Evolutionary conservation across 495 filamentous ascomycete species (phyloP), one percentile per base, ranked within the genome.

Genomic region (Ramalina intermedia): DNA sequence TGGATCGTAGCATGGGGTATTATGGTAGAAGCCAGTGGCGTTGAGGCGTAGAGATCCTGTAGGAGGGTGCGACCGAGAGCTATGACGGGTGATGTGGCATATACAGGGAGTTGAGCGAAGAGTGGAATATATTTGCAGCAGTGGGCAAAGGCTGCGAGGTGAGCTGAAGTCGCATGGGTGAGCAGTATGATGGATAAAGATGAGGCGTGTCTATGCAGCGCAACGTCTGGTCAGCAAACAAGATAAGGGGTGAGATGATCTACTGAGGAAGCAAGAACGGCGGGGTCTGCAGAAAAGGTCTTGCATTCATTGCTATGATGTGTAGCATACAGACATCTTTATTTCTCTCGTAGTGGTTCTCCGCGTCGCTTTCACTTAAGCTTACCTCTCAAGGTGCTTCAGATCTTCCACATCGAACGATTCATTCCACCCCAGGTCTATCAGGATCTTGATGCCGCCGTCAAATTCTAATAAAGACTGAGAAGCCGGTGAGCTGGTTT

Each of bases 371-470:
- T 21, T 8, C 18, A 16, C 43, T 14, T 46, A 41, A 37, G 66
- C 79, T 58, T 72, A 93, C 86, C 85, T 89, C 66, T 96, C 91
- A 49, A 99, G 70, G 65, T 86, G 84, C 54, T 77, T 79, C 29
- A 98, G 72, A 68, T 87, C 81, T 48, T 72, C 72, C 16, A 76
- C 74, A 59, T 93, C 84, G 59, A 99, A 96, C 16, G 74, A 70
- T 61, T 89, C 84, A 60, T 96, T 88, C 91, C 91, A 99, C 49
- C 91, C 91, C 33, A 95, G 86, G 61, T 95, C 90, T 13, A 96
- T 75, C 14, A 96, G 72, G 23, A 96, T 81, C 63, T 96, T 96
- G 63, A 96, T 82, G 33, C 90, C 91, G 40, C 90, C 89, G 70
- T 96, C 91, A 41, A 99, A 80, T 69, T 96, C 93, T 40, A 99